Conservation (phyloP, 208 protist genomes). For the Eutreptiella sp. region DNA sequence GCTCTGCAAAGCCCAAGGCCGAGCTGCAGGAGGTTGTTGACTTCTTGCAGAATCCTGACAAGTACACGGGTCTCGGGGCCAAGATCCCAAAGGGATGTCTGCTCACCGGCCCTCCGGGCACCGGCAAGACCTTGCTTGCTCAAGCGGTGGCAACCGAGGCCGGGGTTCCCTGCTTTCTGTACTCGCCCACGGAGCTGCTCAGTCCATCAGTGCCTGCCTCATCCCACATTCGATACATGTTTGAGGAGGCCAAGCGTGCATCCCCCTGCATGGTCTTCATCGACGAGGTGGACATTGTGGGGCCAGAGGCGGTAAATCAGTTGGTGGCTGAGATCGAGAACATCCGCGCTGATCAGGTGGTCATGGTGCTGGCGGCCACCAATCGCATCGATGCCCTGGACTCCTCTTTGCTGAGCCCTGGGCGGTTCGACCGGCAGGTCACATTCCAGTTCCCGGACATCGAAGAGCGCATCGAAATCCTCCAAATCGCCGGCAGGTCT, state of each 20-base stretch:
- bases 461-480: constrained; percentile 1
- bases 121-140: constrained; percentile 69
- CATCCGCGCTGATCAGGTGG: constrained; percentile 38
- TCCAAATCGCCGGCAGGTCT: too few species aligned
- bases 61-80: constrained; percentile 58
- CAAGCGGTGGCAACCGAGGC: constrained; percentile 61
- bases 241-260: constrained; percentile 49
- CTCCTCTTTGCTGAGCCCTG: constrained; percentile 56
- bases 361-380: constrained; percentile 66
- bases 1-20: constrained; percentile 63
- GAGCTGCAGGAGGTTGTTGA: constrained; percentile 74
- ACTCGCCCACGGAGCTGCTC: too few species aligned
- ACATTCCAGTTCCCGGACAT: not conserved
- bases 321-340: constrained; percentile 77
- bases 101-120: constrained; percentile 67
- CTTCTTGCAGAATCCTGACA: constrained; percentile 67
- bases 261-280: constrained; percentile 71
- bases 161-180: constrained; percentile 48
- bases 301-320: constrained; percentile 58
- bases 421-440: constrained; percentile 60
- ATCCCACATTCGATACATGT: constrained; percentile 65
- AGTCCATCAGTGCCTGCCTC: too few species aligned
- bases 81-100: constrained; percentile 62
- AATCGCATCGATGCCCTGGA: constrained; percentile 64
- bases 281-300: constrained; percentile 73